Base-by-base conservation (phyloP, 1,139 yeast species). In the Taphrina flavorubra region DNA sequence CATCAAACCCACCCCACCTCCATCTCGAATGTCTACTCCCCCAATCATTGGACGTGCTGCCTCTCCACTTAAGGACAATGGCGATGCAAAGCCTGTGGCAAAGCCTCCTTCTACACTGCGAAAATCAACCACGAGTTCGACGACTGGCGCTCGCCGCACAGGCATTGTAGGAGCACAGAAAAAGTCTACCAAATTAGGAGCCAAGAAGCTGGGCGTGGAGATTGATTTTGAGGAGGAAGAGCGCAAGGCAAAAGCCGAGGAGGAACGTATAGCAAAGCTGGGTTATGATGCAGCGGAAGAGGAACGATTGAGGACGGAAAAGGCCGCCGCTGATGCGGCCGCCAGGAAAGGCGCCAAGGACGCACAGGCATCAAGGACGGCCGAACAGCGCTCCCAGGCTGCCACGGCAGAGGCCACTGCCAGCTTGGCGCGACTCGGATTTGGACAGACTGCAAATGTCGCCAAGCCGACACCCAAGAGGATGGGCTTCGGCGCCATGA, bases 221-320 rank as follows among this genome's bases (percentile, higher is more conserved):
- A 85, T 94, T 71, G 97, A 94, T 77, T 94, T 94, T 75, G 98
- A 94, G 73, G 96, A 89, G 74, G 87, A 92, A 72, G 98, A 92
- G 77, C 87, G 84, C 76, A 88, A 88, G 75, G 98, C 97, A 36
- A 86, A 88, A 77, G 84, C 84, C 74, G 97, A 92, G 77, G 91
- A 88, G 68, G 90, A 88, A 76, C 88, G 87, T 74, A 85, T 89
- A 37, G 85, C 85, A 73, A 81, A 82, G 73, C 83, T 90, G 74
- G 96, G 96, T 6, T 89, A 89, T 77, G 85, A 85, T 72, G 90
- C 92, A 10, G 67, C 60, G 1, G 73, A 71, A 58, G 63, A 64
- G 42, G 73, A 68, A 31, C 57, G 62, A 46, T 25, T 59, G 49
- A 79, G 80, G 53, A 81, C 80, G 55, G 81, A 76, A 34, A 78